phyloP scores from a whole-genome alignment of 441 rosid genomes.

The Erysimum pusillum region DNA sequence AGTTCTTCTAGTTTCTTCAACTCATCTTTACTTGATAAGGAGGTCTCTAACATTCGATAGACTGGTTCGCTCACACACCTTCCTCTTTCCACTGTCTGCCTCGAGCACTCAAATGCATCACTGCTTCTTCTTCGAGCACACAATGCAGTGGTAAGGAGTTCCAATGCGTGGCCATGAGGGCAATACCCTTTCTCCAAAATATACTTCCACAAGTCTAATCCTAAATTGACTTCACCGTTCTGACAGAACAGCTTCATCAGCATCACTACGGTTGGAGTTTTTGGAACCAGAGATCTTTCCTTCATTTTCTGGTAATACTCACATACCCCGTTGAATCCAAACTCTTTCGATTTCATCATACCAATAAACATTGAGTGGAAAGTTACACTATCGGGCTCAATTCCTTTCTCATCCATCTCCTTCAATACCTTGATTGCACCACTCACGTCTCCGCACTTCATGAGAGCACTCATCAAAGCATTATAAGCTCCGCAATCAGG shows the following conservation, averaged over 20 bases:
- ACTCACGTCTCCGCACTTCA: constrained; percentile 59
- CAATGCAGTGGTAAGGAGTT: constrained; percentile 76
- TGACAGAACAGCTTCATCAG: constrained; percentile 80
- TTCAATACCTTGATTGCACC: constrained; percentile 69
- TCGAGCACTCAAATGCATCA: constrained; percentile 81
- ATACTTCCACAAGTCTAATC: constrained; percentile 71
- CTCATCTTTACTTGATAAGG: constrained; percentile 52
- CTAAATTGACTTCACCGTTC: constrained; percentile 64
- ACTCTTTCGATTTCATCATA: constrained; percentile 62
- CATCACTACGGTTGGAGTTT: constrained; percentile 78
- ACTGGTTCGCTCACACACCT: constrained; percentile 65
- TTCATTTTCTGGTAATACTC: constrained; percentile 69
- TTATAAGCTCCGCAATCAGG: constrained; percentile 79
- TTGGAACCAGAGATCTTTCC: constrained; percentile 65
- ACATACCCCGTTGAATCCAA: constrained; percentile 54
- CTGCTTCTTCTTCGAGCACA: constrained; percentile 66
- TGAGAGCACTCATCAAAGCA: constrained; percentile 70
- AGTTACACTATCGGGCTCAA: constrained; percentile 66
- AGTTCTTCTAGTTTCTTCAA: constrained; percentile 61
- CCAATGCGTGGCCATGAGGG: constrained; percentile 86
- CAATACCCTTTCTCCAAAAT: constrained; percentile 76
- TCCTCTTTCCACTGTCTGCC: constrained; percentile 76
- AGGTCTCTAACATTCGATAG: constrained; percentile 60
- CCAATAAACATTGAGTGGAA: constrained; percentile 76
- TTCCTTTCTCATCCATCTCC: constrained; percentile 72